Percentiles rank a stretch among this genome's conserved stretches.
Evolutionary conservation across 1,284 basidiomycete genomes (phyloP).

Genomic region (Pseudozyma sp.): DNA sequence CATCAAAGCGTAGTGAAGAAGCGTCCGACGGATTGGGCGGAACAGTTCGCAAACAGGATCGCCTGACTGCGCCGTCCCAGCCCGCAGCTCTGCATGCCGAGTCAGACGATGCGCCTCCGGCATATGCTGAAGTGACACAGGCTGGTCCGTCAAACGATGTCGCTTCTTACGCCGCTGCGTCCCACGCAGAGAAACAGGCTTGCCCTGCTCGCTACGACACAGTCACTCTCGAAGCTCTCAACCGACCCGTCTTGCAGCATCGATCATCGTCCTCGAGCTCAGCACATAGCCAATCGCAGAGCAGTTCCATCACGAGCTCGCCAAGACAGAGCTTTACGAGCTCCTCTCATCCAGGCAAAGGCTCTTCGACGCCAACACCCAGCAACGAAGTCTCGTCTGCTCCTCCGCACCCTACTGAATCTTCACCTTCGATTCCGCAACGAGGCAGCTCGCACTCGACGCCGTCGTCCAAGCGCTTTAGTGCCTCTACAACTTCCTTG

Average conservation of each 20-base stretch:
- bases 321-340: slow-evolving; percentile 2
- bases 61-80: neutral
- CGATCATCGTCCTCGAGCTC: slow-evolving; percentile 29
- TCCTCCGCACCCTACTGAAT: neutral
- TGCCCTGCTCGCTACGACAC: slow-evolving; percentile 7
- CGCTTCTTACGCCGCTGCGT: neutral
- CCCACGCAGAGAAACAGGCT: slow-evolving; percentile 12
- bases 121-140: slow-evolving; percentile 15
- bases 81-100: slow-evolving; percentile 5
- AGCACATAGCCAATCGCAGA: slow-evolving; percentile 10
- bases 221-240: slow-evolving; percentile 7
- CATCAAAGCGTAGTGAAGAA: neutral
- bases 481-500: slow-evolving; percentile 6
- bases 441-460: slow-evolving; percentile 24
- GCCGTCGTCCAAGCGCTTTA: slow-evolving; percentile 13
- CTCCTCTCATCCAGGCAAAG: neutral
- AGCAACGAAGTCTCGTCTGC: slow-evolving; percentile 5
- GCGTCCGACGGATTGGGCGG: neutral
- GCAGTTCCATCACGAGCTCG: neutral
- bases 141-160: slow-evolving; percentile 11
- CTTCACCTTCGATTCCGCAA: slow-evolving; percentile 19
- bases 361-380: slow-evolving; percentile 2
- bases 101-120: slow-evolving; percentile 26
- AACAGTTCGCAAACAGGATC: slow-evolving; percentile 5
- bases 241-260: slow-evolving; percentile 23